Percentiles rank a stretch among this genome's conserved stretches.
phyloP scores from a whole-genome alignment of 495 filamentous ascomycete species.

The Penicillium crystallinum region DNA sequence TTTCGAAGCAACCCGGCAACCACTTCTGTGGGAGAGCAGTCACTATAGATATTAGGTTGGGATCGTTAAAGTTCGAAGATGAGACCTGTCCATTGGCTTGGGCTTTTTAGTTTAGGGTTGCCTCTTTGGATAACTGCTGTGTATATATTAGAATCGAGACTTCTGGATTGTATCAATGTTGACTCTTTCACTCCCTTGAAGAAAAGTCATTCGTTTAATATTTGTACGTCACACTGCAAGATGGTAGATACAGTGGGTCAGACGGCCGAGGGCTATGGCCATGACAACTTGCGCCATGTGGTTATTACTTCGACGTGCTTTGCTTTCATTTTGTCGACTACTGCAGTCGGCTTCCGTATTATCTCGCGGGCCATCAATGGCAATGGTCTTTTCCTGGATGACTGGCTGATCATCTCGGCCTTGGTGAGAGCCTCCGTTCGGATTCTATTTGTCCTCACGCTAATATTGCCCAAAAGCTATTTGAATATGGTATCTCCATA shows the following conservation, averaged over 20 bases:
- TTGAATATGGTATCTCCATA: conserved; percentile 21
- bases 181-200: neutral
- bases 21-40: neutral
- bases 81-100: conserved; percentile 11
- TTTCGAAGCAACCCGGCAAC: neutral
- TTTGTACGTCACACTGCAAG: neutral
- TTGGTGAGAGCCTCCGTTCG: conserved; percentile 3
- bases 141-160: conserved; percentile 3
- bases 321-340: conserved; percentile 21
- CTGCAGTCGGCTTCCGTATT: conserved; percentile 19
- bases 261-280: conserved; percentile 10
- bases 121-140: neutral
- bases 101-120: neutral
- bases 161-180: too few species aligned
- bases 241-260: conserved; percentile 10
- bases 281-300: conserved; percentile 23
- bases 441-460: neutral
- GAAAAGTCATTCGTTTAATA: neutral
- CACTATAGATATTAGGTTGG: neutral
- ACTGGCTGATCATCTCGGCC: conserved; percentile 18
- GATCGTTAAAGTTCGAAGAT: neutral
- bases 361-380: conserved; percentile 21
- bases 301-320: conserved; percentile 24
- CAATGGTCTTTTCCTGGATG: conserved; percentile 17
- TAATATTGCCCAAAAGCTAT: neutral